Base-by-base conservation (phyloP, 352 stramenopile species). In the Phytophthora europaea region DNA sequence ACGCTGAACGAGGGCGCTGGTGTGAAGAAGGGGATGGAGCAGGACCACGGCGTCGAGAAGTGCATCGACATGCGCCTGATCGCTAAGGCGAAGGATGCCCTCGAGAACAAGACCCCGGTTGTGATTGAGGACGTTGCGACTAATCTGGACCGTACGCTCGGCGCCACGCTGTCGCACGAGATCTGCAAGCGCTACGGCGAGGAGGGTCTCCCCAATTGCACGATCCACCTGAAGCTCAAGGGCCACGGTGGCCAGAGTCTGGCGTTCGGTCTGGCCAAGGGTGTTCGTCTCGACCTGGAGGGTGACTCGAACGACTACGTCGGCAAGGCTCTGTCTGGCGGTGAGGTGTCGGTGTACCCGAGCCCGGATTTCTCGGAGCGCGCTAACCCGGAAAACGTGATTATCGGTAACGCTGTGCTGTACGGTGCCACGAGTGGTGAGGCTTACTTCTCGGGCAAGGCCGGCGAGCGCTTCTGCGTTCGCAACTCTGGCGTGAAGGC, bases 291-390 rank as follows among this genome's bases (percentile, higher is more conserved):
- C 43, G 93, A 95, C 65, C 75, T 93, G 28, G 85, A 98, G 52
- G 97, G 97, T 50, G 97, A 99, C 84, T 96, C 94, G 47, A 99
- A 99, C 80, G 97, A 99, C 80, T 98, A 98, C 73, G 94, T 98
- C 26, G 96, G 96, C 71, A 99, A 99, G 83, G 92, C 94, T 38
- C 84, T 99, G 36, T 98, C 91, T 40, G 95, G 95, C 50, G 95
- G 96, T 68, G 96, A 98, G 70, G 93, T 99, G 73, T 83, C 92
- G 28, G 95, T 99, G 15, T 97, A 91, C 70, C 96, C 96, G 23
- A 84, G 81, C 54, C 57, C 61, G 3, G 81, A 89, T 6, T 91
- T 91, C 38, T 81, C 83, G 5, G 81, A 90, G 56, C 82, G 88
- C 56, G 85, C 91, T 6, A 75, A 98, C 54, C 72, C 77, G 16